Evolutionary conservation across 768 basidiomycete genomes (phyloP).

Genomic region (Boletus subcaerulescens): DNA sequence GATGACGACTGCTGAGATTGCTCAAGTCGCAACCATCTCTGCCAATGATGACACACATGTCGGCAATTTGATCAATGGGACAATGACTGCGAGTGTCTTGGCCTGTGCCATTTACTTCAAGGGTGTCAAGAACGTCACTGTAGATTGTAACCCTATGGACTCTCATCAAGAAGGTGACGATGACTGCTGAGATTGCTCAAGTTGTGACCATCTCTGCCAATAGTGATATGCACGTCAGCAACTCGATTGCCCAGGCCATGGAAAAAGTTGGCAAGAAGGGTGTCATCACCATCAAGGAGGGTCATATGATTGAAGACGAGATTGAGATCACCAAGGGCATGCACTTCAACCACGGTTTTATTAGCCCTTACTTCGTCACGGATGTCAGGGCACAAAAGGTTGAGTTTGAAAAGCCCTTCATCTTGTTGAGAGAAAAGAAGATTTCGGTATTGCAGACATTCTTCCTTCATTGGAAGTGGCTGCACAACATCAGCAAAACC

Average conservation of each 20-base stretch:
- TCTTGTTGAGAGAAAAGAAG: constrained; percentile 97
- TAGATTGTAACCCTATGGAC: constrained; percentile 99
- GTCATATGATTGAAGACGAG: constrained; percentile 95
- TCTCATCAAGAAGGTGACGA: constrained; percentile 94
- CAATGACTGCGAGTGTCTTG: constrained; percentile 95
- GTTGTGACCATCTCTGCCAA: constrained; percentile 92
- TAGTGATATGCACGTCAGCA: constrained; percentile 83
- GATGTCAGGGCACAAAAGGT: constrained; percentile 95
- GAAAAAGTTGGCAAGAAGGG: constrained; percentile 99
- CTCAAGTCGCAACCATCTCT: constrained; percentile 95
- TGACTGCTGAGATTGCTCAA: constrained; percentile 95
- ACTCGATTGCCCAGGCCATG: constrained; percentile 48
- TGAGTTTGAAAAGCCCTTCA: constrained; percentile 95
- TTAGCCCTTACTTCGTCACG: constrained; percentile 97
- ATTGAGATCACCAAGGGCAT: constrained; percentile 99
- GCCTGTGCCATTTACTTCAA: constrained; percentile 97
- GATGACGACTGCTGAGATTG: constrained; percentile 96
- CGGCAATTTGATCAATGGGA: constrained; percentile 68
- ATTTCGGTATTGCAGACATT: constrained; percentile 94
- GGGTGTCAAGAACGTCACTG: constrained; percentile 98
- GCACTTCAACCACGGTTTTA: constrained; percentile 98
- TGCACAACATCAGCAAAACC: constrained; percentile 42
- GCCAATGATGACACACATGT: constrained; percentile 82
- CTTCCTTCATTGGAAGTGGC: constrained; percentile 86
- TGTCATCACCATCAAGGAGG: constrained; percentile 99